Base-by-base conservation (phyloP, 2,329 filamentous ascomycete genomes). In the Raffaelea albimanens region DNA sequence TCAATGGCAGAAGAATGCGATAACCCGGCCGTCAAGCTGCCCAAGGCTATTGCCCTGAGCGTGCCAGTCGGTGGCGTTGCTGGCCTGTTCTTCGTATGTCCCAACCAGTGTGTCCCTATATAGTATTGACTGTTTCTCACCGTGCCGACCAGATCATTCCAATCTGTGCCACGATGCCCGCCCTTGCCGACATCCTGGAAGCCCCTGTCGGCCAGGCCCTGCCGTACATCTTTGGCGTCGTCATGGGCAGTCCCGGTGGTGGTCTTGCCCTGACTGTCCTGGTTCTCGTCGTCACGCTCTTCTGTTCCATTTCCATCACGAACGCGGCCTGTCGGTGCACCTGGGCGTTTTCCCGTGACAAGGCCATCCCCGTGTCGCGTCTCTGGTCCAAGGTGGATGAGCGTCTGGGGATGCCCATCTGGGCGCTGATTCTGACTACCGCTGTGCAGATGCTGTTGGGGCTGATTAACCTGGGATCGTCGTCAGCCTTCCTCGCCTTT, bases 111-210 rank as follows among this genome's bases (percentile, higher is more conserved):
- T n/a, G n/a, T n/a, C n/a, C n/a, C n/a, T n/a, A n/a, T n/a, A n/a
- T 20, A 7, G 19, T 20, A 8, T 20, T 19, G 5, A 7, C 13
- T 33, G 39, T 18, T 18, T 33, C n/a, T n/a, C n/a, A n/a, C n/a
- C n/a, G n/a, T n/a, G n/a, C n/a, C n/a, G n/a, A n/a, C 14, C 75
- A 74, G 54, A 61, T 73, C 2, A 63, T 76, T 23, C 63, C 65
- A 8, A 67, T 77, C 44, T 75, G 76, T 65, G 76, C 73, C 54
- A 70, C 66, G 1, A 67, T 75, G 42, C 68, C 71, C 41, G 66
- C 74, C 53, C 71, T 71, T 44, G 56, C 63, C 38, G 63, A 62
- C 1, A 61, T 77, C 1, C 61, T 67, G 46, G 56, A 56, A 4
- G 70, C 66, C 10, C 61, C 61, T 44, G 71, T 68, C 7, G 64